phyloP scores from a whole-genome alignment of 2,329 filamentous ascomycete genomes.

The Acephala macrosclerotiorum region DNA sequence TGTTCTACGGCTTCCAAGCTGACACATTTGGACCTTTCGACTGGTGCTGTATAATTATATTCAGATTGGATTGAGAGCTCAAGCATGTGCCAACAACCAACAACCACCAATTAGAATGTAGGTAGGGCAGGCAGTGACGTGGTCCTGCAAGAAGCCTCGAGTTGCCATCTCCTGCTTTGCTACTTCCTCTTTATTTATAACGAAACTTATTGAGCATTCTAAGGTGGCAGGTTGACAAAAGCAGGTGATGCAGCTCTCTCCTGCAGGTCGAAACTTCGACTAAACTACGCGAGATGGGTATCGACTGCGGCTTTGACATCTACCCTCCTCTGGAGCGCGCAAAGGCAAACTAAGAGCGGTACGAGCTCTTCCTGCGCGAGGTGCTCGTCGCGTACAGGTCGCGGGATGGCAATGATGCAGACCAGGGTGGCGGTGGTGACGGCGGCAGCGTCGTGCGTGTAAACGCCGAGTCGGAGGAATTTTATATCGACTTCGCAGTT shows the following conservation, averaged over 20 bases:
- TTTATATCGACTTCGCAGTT: constrained; percentile 8
- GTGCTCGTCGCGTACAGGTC: constrained; percentile 14
- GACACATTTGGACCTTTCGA: too few species aligned
- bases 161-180: constrained; percentile 13
- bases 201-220: constrained; percentile 11
- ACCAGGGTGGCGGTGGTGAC: constrained; percentile 10
- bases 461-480: constrained; percentile 19
- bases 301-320: constrained; percentile 22
- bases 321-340: constrained; percentile 14
- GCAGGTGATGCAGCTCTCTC: constrained; percentile 8
- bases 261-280: constrained; percentile 18
- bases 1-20: too few species aligned
- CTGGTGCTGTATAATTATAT: too few species aligned
- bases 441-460: constrained; percentile 15
- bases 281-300: constrained; percentile 14
- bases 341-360: constrained; percentile 15
- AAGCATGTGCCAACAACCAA: too few species aligned
- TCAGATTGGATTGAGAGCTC: too few species aligned
- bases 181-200: constrained; percentile 16
- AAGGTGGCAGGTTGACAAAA: neutral
- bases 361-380: constrained; percentile 20
- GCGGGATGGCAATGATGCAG: constrained; percentile 14
- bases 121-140: neutral
- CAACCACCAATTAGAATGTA: too few species aligned
- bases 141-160: neutral